phyloP scores from a whole-genome alignment of 2,329 filamentous ascomycete species.

The Didymella pomorum region DNA sequence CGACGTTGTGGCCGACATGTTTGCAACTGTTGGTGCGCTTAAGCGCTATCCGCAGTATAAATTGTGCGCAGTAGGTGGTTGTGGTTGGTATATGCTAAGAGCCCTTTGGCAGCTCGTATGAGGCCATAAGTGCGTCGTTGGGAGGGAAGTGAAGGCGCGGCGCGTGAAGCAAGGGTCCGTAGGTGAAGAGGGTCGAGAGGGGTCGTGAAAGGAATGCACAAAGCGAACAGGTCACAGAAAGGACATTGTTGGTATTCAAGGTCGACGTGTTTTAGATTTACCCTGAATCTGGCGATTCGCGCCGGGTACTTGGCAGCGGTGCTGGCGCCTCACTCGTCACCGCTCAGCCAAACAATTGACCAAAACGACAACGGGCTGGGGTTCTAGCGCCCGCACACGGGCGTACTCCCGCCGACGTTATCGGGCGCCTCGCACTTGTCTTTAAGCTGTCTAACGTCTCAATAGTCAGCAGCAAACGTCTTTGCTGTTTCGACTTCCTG shows the following conservation, averaged over 20 bases:
- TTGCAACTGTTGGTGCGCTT: conserved; percentile 2
- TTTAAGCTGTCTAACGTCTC: not conserved
- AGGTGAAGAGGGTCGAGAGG: conserved; percentile 11
- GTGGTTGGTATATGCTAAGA: conserved; percentile 4
- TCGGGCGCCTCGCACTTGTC: not conserved
- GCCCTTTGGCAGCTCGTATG: conserved; percentile 7
- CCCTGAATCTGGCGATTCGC: conserved; percentile 8
- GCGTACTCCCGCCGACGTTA: conserved; percentile 6
- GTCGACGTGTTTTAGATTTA: conserved; percentile 18
- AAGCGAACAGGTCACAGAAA: conserved; percentile 11
- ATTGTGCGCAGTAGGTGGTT: conserved; percentile 8
- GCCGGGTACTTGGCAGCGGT: conserved; percentile 13
- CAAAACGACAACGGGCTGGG: not conserved
- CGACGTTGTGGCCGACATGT: conserved; percentile 6
- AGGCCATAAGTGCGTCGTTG: conserved; percentile 10
- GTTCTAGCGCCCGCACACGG: conserved; percentile 11
- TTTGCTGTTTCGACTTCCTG: not conserved
- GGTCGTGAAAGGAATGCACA: conserved; percentile 18
- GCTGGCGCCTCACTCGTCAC: conserved; percentile 19
- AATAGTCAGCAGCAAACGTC: not conserved
- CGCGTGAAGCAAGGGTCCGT: conserved; percentile 7
- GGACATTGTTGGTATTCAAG: conserved; percentile 15
- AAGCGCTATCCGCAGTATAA: conserved; percentile 9
- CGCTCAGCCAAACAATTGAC: conserved; percentile 13
- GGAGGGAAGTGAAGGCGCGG: not conserved